phyloP scores from a whole-genome alignment of 2,329 filamentous ascomycete genomes.

The Gnomoniopsis sp. region DNA sequence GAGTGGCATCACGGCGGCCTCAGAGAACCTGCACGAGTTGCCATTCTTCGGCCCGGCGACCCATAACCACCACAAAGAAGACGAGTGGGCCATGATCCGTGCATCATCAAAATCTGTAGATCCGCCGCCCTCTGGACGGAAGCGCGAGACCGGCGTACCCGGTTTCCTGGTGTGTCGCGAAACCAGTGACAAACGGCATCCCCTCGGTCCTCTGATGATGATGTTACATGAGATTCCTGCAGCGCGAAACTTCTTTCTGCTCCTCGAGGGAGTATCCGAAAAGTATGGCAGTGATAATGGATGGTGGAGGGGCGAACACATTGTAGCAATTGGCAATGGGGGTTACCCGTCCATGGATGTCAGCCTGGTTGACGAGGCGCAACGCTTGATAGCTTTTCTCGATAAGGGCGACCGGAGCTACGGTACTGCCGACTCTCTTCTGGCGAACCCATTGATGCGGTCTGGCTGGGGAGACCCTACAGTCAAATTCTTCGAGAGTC shows the following conservation, averaged over 20 bases:
- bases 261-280: constrained; percentile 35
- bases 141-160: constrained; percentile 40
- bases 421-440: constrained; percentile 49
- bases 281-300: constrained; percentile 54
- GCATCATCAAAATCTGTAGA: constrained; percentile 31
- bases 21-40: constrained; percentile 27
- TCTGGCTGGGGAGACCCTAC: constrained; percentile 32
- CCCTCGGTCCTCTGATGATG: constrained; percentile 53
- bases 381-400: constrained; percentile 61
- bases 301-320: constrained; percentile 60
- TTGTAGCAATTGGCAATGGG: constrained; percentile 35
- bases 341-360: constrained; percentile 27
- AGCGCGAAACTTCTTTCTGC: constrained; percentile 52
- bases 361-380: constrained; percentile 46
- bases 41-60: constrained; percentile 59
- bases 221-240: constrained; percentile 59
- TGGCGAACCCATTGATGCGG: constrained; percentile 31
- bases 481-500: constrained; percentile 41
- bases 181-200: constrained; percentile 30
- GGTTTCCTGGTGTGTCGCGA: constrained; percentile 46
- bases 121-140: constrained; percentile 40
- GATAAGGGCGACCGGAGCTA: constrained; percentile 59
- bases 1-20: constrained; percentile 41
- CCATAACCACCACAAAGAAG: constrained; percentile 49
- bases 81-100: constrained; percentile 58